These are phyloP conservation scores for Flaveria ramosissima DNA, from an alignment of 129 eudicot species.

Conservation along the genomic window DNA sequence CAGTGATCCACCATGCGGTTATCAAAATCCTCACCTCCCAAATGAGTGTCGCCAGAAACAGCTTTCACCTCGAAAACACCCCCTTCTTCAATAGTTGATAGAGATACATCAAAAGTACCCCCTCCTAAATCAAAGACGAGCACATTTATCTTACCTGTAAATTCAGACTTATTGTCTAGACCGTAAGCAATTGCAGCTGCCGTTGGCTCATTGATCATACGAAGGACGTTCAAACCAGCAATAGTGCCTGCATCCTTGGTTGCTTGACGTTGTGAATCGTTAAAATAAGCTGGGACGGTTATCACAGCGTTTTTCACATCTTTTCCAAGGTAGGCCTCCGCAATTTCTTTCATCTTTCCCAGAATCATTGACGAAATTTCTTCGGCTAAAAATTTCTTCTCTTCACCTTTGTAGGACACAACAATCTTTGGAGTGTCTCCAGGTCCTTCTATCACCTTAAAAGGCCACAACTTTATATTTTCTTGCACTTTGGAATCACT, in stretches of 20 bases:
- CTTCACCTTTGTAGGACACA: conserved; percentile 24
- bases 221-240: conserved; percentile 22
- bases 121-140: conserved; percentile 34
- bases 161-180: conserved; percentile 10
- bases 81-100: conserved; percentile 12
- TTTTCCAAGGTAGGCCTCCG: conserved; percentile 18
- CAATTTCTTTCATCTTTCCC: conserved; percentile 32
- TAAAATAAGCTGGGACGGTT: conserved; percentile 27
- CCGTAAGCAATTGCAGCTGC: conserved; percentile 41
- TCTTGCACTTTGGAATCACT: conserved; percentile 20
- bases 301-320: conserved; percentile 18
- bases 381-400: conserved; percentile 28
- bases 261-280: conserved; percentile 32
- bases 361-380: conserved; percentile 38
- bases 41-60: conserved; percentile 33
- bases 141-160: conserved; percentile 25
- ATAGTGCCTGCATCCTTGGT: conserved; percentile 30
- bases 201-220: conserved; percentile 34
- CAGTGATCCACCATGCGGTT: conserved; percentile 27
- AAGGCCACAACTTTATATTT: conserved; percentile 24
- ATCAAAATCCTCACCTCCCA: conserved; percentile 30
- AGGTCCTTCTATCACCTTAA: conserved; percentile 22
- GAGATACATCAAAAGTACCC: conserved; percentile 30
- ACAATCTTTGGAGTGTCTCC: conserved; percentile 21
- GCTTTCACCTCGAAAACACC: conserved; percentile 30